Evolutionary conservation across 2,329 filamentous ascomycete genomes (phyloP), one percentile per base, ranked within the genome.

Genomic region (Aspergillus puulaauensis): DNA sequence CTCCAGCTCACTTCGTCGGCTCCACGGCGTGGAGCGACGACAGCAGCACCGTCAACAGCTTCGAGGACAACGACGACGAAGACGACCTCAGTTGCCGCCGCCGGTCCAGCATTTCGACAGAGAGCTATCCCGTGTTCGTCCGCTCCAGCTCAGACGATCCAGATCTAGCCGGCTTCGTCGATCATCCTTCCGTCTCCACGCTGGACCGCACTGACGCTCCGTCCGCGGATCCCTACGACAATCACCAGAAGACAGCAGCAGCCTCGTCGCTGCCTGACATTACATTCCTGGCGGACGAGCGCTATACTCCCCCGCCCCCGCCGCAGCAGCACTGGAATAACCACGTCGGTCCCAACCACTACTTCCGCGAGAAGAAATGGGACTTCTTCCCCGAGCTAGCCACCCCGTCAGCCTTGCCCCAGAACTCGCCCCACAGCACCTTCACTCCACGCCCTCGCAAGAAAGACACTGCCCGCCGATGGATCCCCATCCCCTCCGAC

Each of bases 311-410:
- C n/a, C 5, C 49, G 11, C 64, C 60, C 2, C 63, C 65, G 3
- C 55, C 63, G 0, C 58, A 62, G 3, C 55, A 63, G 0, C 58
- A 62, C 11, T 69, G 68, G 66, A 54, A 52, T 24, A 64, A 52
- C 7, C 64, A 64, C 5, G 55, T 60, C 3, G 69, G 67, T 19
- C 63, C 68, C 4, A 72, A 70, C 54, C 72, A 73, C 59, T 75
- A 75, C 46, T 75, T 75, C 46, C 67, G 73, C 6, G 73, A 76
- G 46, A 76, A 76, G 63, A 75, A 74, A 58, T 76, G 71, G 72
- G 72, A 75, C 59, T 74, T 74, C 60, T 76, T 76, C 57, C 73
- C 73, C 1, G 73, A 76, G 57, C 50, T 76, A 33, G 73, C 71
- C 0, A 68, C 68, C 0, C 70, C 71, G 3, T 67, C 69, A 4